Percentiles rank a stretch among this genome's conserved stretches.
Conservation (phyloP, 1,284 basidiomycete genomes). For the Mycena citricolor region DNA sequence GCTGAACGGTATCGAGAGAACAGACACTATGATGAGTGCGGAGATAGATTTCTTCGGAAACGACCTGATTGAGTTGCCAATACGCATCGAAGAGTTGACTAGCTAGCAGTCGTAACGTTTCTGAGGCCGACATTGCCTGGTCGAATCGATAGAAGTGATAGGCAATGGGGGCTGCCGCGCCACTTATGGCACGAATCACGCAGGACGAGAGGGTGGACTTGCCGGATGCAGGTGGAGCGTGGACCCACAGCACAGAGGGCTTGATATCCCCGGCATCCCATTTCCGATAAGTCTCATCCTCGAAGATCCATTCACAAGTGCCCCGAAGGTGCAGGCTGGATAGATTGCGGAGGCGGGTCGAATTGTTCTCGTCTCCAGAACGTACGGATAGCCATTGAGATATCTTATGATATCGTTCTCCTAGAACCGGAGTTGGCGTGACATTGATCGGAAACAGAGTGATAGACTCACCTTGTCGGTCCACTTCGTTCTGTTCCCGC, state of each 20-base stretch:
- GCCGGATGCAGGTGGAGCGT: constrained; percentile 21
- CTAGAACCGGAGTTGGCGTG: background rate
- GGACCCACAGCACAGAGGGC: constrained; percentile 19
- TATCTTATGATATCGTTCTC: constrained; percentile 15
- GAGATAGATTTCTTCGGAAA: constrained; percentile 19
- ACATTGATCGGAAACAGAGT: background rate
- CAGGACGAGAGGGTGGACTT: constrained; percentile 23
- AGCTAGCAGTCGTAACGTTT: constrained; percentile 25
- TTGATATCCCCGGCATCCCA: constrained; percentile 6
- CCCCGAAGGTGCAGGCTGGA: constrained; percentile 1
- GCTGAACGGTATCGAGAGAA: constrained; percentile 17
- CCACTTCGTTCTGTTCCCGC: constrained; percentile 10
- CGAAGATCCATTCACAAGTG: constrained; percentile 18
- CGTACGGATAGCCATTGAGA: constrained; percentile 12
- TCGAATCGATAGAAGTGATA: constrained; percentile 26
- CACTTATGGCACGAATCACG: constrained; percentile 10
- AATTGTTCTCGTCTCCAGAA: constrained; percentile 12
- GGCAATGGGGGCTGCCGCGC: constrained; percentile 11
- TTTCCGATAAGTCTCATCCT: constrained; percentile 7
- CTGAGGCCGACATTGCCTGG: constrained; percentile 10
- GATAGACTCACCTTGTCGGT: constrained; percentile 13
- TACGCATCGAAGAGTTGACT: constrained; percentile 23
- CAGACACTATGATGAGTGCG: constrained; percentile 15
- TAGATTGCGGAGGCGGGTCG: constrained; percentile 4
- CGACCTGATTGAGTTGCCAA: constrained; percentile 8